Base-by-base conservation (phyloP, 2,329 filamentous ascomycete species). In the Xylariaceae sp. region DNA sequence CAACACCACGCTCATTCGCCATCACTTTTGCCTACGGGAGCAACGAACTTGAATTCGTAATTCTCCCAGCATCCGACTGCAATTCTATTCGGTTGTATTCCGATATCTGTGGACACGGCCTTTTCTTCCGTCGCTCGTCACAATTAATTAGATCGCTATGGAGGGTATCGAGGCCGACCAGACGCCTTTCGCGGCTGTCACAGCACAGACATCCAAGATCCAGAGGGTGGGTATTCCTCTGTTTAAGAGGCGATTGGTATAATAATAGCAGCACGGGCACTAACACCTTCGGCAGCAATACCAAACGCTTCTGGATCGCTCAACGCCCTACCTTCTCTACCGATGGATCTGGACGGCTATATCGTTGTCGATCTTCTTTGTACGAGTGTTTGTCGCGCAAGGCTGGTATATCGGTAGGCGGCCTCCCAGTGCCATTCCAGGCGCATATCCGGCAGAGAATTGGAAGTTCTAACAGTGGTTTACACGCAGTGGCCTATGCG, bases 401-500 rank as follows among this genome's bases (percentile, higher is more conserved):
- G 94, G 94, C 77, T 99, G 94, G 94, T 99, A 99, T 75, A 97
- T 99, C 67, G 92, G 92, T 96, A 73, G 60, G 80, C 68, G 49
- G 34, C 51, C 56, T 10, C 34, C 42, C n/a, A 13, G 47, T 45
- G 5, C 45, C 35, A n/a, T 34, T n/a, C 15, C n/a, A 53, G 45
- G 23, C 13, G 23, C 18, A 42, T 10, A 42, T n/a, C 8, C 15
- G 18, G n/a, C 58, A 15, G 9, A 44, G 17, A 30, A 6, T 48
- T 18, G 17, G n/a, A 5, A 34, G 10, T 54, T 37, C 69, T 66
- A 65, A 68, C 56, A 45, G 18, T 10, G 18, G 11, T 51, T 35
- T 13, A 49, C 53, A 55, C 45, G 49, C 68, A 96, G 94, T 99
- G 70, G 93, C 92, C 68, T 99, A 99, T 77, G 94, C 93, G 44